A percentile compares a stretch with the other conserved stretches of the same genome.
Evolutionary conservation across 768 basidiomycete species (phyloP).

Genomic region (Dacryopinax spathularia): DNA sequence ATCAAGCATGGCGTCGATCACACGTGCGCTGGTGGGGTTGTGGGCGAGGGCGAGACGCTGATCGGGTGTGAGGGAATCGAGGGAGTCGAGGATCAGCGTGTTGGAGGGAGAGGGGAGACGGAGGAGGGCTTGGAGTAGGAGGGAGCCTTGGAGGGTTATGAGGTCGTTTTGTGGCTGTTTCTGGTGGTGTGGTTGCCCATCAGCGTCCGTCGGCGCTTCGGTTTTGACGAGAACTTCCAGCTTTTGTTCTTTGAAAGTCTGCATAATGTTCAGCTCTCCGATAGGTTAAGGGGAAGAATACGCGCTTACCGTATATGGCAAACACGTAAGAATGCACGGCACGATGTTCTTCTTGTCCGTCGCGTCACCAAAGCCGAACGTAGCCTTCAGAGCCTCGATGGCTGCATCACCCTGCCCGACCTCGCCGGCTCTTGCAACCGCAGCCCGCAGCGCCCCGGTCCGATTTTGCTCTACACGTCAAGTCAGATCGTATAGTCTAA

Average conservation of each 20-base stretch:
- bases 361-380: conserved; percentile 39
- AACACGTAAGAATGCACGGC: conserved; percentile 45
- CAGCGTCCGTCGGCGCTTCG: conserved; percentile 8
- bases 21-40: conserved; percentile 54
- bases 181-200: conserved; percentile 11
- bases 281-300: conserved; percentile 31
- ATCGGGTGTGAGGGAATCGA: conserved; percentile 41
- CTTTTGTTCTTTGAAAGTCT: not conserved
- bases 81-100: conserved; percentile 51
- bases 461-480: conserved; percentile 42
- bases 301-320: conserved; percentile 22
- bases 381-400: conserved; percentile 39
- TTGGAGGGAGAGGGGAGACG: conserved; percentile 53
- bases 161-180: conserved; percentile 35
- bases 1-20: conserved; percentile 61
- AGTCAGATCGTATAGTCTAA: conserved; percentile 7
- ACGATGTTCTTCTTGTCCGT: conserved; percentile 45
- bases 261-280: conserved; percentile 17
- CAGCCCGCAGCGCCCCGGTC: conserved; percentile 62
- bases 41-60: conserved; percentile 47
- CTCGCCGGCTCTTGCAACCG: conserved; percentile 50
- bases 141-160: conserved; percentile 59
- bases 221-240: conserved; percentile 13
- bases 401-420: conserved; percentile 39
- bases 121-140: conserved; percentile 73